Conservation (phyloP, 345 rosid genomes). For the Eutrema japonicum region DNA sequence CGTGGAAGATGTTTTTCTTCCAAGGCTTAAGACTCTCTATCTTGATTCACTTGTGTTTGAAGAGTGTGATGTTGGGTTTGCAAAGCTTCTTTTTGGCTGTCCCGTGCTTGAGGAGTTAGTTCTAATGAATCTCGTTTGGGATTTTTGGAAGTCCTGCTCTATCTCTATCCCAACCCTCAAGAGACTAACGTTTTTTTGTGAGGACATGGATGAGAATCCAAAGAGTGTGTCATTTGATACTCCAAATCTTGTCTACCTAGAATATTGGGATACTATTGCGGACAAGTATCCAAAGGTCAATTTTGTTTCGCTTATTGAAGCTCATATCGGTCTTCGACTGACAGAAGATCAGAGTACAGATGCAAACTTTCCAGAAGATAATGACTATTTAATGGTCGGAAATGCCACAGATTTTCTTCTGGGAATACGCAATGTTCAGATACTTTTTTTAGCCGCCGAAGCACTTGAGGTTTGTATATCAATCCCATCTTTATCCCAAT, state of each 20-base stretch:
- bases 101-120: conserved; percentile 15
- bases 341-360: neutral
- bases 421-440: neutral
- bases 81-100: conserved; percentile 14
- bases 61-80: neutral
- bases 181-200: neutral
- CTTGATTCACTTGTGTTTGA: neutral
- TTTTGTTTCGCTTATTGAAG: conserved; percentile 9
- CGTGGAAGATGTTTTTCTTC: neutral
- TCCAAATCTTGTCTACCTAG: conserved; percentile 1
- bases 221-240: neutral
- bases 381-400: too few species aligned
- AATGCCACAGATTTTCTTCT: neutral
- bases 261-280: neutral
- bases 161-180: neutral
- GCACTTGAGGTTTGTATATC: neutral
- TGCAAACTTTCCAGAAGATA: too few species aligned
- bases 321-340: neutral
- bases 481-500: too few species aligned
- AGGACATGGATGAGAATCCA: neutral
- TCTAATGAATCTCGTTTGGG: neutral
- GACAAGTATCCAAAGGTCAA: neutral
- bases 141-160: neutral
- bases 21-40: conserved; percentile 13
- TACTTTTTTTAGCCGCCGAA: neutral